Conservation (phyloP, 2,329 filamentous ascomycete species). For the Metarhizium rileyi region DNA sequence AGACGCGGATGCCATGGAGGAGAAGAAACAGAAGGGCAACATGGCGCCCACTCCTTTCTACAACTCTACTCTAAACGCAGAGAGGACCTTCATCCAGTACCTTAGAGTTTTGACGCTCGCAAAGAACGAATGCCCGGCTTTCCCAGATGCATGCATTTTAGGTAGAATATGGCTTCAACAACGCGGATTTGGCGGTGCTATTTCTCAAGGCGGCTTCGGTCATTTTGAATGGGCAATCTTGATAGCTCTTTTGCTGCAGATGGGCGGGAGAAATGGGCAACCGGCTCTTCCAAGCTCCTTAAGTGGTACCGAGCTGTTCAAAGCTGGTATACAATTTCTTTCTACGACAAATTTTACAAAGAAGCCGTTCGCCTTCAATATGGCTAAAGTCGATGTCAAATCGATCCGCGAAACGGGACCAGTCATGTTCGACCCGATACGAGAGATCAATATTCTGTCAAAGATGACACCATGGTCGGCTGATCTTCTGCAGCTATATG, state of each 20-base stretch:
- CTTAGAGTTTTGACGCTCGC: conserved; percentile 65
- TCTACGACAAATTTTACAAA: conserved; percentile 61
- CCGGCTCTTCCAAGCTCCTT: conserved; percentile 68
- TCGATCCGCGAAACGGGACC: conserved; percentile 42
- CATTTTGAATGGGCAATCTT: conserved; percentile 85
- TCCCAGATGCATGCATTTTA: conserved; percentile 74
- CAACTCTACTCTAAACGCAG: conserved; percentile 74
- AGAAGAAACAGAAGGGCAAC: conserved; percentile 21
- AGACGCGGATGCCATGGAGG: conserved; percentile 26
- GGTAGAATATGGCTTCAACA: conserved; percentile 86
- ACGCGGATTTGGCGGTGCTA: conserved; percentile 62
- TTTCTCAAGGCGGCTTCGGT: conserved; percentile 78
- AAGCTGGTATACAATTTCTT: conserved; percentile 83
- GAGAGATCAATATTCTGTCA: conserved; percentile 73
- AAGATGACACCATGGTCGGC: conserved; percentile 90
- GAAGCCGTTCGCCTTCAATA: conserved; percentile 48
- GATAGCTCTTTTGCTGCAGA: conserved; percentile 69
- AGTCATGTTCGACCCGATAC: conserved; percentile 65
- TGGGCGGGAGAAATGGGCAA: conserved; percentile 62
- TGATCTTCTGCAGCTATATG: conserved; percentile 60
- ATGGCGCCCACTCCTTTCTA: conserved; percentile 65
- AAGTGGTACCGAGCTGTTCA: conserved; percentile 90
- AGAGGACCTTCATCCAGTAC: conserved; percentile 64
- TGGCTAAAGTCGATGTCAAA: conserved; percentile 22
- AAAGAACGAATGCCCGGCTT: conserved; percentile 59